Evolutionary conservation across 1,284 basidiomycete species (phyloP).

Genomic region (Ganoderma lingzhi): DNA sequence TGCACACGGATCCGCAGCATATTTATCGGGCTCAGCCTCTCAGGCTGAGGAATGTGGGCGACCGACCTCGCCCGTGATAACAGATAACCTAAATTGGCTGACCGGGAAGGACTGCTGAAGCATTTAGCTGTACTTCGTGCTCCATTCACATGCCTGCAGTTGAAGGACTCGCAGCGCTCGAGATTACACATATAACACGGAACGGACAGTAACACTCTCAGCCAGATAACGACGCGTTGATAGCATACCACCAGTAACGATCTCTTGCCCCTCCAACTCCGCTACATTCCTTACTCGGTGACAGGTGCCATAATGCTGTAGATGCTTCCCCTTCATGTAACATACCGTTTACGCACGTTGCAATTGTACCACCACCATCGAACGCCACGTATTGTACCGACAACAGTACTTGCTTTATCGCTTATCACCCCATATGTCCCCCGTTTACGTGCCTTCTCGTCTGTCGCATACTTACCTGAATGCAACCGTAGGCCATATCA

Average conservation of each 20-base stretch:
- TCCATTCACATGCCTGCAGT: neutral
- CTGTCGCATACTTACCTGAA: neutral
- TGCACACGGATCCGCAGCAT: conserved; percentile 4
- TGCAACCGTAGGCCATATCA: neutral
- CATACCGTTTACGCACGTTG: neutral
- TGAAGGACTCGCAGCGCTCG: neutral
- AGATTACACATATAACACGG: neutral
- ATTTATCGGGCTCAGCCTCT: neutral
- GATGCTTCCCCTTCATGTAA: neutral
- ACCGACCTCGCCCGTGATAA: neutral
- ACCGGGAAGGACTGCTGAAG: neutral
- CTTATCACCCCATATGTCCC: neutral
- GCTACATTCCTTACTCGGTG: neutral
- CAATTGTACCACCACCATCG: neutral
- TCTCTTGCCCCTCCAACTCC: conserved; percentile 6
- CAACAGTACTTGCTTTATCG: neutral
- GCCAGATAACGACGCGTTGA: conserved; percentile 2
- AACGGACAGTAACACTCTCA: neutral
- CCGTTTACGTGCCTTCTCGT: neutral
- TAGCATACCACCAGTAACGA: conserved; percentile 4
- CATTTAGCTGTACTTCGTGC: neutral
- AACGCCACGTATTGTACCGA: neutral
- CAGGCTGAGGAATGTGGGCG: neutral
- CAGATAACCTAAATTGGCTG: neutral
- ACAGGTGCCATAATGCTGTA: neutral